Conservation (phyloP, 2,329 filamentous ascomycete species). For the Fusarium guadeloupense region DNA sequence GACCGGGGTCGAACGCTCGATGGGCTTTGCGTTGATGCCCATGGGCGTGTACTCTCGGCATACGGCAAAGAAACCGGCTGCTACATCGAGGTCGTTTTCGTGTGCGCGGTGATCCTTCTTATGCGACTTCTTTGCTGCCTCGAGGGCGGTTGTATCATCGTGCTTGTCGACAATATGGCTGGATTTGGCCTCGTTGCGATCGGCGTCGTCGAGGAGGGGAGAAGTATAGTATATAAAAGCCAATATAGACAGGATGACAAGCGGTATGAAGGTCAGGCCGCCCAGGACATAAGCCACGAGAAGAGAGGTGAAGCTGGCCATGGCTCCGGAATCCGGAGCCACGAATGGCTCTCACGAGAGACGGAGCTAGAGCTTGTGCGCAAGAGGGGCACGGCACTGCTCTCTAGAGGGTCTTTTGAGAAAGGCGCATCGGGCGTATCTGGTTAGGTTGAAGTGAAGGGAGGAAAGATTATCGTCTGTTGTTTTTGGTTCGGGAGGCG, state of each 20-base stretch:
- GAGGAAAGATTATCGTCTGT: too few relatives aligned
- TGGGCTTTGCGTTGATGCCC: conserved; percentile 91
- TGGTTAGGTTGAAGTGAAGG: conserved; percentile 1
- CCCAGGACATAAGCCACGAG: conserved; percentile 83
- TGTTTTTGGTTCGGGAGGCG: conserved; percentile 23
- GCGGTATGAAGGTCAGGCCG: conserved; percentile 86
- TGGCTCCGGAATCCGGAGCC: conserved; percentile 46
- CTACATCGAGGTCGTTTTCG: conserved; percentile 74
- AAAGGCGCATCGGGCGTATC: conserved; percentile 31
- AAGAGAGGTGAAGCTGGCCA: conserved; percentile 66
- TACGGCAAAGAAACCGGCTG: conserved; percentile 94
- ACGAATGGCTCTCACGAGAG: conserved; percentile 29
- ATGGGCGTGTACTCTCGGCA: conserved; percentile 92
- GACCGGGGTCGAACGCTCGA: conserved; percentile 83
- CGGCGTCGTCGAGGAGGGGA: conserved; percentile 60
- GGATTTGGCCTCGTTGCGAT: conserved; percentile 40
- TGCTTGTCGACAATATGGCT: conserved; percentile 63
- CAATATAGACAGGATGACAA: conserved; percentile 69
- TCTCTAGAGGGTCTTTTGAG: conserved; percentile 19
- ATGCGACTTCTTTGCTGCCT: conserved; percentile 65
- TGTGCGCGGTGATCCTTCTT: conserved; percentile 69
- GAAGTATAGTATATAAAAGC: conserved; percentile 75
- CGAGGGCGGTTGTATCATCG: conserved; percentile 73
- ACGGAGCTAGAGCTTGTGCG: conserved; percentile 27
- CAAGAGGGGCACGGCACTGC: conserved; percentile 29